phyloP scores from a whole-genome alignment of 2,329 filamentous ascomycete species.

The Beauveria australis region DNA sequence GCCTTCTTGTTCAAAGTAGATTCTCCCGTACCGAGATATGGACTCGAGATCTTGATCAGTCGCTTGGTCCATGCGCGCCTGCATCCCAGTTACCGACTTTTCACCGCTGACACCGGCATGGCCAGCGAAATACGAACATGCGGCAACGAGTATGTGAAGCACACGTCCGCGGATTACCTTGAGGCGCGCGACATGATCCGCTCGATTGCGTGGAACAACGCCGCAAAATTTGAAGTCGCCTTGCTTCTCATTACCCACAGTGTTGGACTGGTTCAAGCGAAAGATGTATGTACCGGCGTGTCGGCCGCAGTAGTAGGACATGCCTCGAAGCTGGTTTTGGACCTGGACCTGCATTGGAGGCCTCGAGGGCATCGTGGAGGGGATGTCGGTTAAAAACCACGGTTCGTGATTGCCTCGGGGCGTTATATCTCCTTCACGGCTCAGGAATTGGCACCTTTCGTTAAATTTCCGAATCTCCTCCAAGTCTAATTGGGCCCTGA shows the following conservation, averaged over 20 bases:
- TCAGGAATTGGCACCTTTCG: no score
- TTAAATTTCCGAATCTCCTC: no score
- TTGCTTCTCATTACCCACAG: no score
- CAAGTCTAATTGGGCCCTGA: no score
- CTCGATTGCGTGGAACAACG: slow-evolving; percentile 16
- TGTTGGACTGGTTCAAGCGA: slow-evolving; percentile 7
- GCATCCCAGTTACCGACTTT: background rate
- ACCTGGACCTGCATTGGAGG: background rate
- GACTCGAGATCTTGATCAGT: background rate
- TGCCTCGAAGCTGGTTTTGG: background rate
- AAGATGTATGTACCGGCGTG: slow-evolving; percentile 21
- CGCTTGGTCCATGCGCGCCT: background rate
- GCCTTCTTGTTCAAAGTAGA: no score
- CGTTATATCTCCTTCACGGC: no score
- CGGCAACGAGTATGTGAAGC: slow-evolving; percentile 12
- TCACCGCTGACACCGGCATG: background rate
- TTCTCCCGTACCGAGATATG: background rate
- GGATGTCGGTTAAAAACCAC: no score
- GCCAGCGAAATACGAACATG: background rate
- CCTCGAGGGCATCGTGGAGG: no score
- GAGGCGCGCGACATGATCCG: slow-evolving; percentile 16
- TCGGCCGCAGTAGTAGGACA: slow-evolving; percentile 20
- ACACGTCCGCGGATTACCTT: slow-evolving; percentile 8
- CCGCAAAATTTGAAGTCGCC: slow-evolving; percentile 15
- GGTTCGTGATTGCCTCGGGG: no score